These are phyloP conservation scores for Cyanophora paradoxa DNA, from an alignment of 78 protist species.

Conservation along the genomic window DNA sequence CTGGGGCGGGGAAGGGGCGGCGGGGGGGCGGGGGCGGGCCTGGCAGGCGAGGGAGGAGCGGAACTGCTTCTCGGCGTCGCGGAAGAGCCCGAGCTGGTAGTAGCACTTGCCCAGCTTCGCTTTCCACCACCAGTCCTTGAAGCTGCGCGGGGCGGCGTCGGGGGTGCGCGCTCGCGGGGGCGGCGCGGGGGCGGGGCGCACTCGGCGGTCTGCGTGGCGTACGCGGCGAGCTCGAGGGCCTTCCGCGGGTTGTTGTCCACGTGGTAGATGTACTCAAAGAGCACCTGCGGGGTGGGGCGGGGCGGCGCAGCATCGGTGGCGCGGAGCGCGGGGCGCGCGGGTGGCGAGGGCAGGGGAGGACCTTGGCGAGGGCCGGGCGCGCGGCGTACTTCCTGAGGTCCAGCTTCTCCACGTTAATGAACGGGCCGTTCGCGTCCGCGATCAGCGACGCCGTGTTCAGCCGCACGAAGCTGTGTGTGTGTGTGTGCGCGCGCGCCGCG, in stretches of 20 bases:
- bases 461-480: slow-evolving; percentile 46
- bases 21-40: too few species aligned
- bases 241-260: slow-evolving; percentile 48
- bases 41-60: slow-evolving; percentile 31
- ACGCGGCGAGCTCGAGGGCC: slow-evolving; percentile 65
- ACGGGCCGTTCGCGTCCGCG: slow-evolving; percentile 36
- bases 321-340: background rate
- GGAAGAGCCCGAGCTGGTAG: slow-evolving; percentile 52
- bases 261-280: slow-evolving; percentile 54
- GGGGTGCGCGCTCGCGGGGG: background rate
- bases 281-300: background rate
- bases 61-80: slow-evolving; percentile 71
- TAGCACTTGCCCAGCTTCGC: slow-evolving; percentile 56
- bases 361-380: slow-evolving; percentile 61
- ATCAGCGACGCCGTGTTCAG: slow-evolving; percentile 74
- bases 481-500: background rate
- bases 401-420: slow-evolving; percentile 42
- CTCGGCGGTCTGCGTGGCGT: slow-evolving; percentile 38
- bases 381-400: slow-evolving; percentile 54
- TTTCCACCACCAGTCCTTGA: slow-evolving; percentile 83
- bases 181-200: too few species aligned
- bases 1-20: too few species aligned
- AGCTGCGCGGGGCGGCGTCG: background rate
- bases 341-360: background rate
- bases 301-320: background rate